Conservation (phyloP, 2,329 filamentous ascomycete species). For the Blumeriella jaapii region DNA sequence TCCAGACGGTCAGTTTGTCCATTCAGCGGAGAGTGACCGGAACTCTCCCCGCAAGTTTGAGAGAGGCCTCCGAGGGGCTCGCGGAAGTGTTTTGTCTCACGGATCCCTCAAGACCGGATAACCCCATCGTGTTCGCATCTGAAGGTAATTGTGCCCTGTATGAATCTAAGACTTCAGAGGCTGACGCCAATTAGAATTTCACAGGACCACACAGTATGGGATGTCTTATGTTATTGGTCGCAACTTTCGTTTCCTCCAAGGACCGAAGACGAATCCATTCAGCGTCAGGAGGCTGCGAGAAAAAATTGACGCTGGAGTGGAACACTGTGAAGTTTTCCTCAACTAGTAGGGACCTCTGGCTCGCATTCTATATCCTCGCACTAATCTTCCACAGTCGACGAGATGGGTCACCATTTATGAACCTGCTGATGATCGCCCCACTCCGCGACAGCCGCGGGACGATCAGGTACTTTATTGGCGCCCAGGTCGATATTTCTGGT, state of each 20-base stretch:
- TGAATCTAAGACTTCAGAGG: neutral
- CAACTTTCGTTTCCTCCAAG: conserved; percentile 71
- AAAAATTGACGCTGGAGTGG: conserved; percentile 49
- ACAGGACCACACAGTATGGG: conserved; percentile 64
- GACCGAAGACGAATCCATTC: conserved; percentile 54
- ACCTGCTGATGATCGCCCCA: conserved; percentile 52
- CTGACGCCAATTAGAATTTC: conserved; percentile 44
- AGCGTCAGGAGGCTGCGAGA: conserved; percentile 52
- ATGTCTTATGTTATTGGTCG: conserved; percentile 62
- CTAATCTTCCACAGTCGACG: conserved; percentile 35
- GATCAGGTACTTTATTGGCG: conserved; percentile 53
- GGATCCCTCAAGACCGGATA: conserved; percentile 60
- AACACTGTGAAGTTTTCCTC: conserved; percentile 62
- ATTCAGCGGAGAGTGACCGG: conserved; percentile 58
- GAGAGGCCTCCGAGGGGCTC: conserved; percentile 60
- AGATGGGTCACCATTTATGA: conserved; percentile 57
- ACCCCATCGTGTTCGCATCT: conserved; percentile 67
- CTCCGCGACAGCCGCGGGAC: conserved; percentile 49
- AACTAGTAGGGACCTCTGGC: conserved; percentile 45
- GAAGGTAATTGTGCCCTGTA: conserved; percentile 44
- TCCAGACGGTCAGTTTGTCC: conserved; percentile 56
- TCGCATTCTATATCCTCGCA: conserved; percentile 1
- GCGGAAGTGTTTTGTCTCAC: conserved; percentile 70
- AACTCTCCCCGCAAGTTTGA: conserved; percentile 49
- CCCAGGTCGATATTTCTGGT: conserved; percentile 53